phyloP scores from a whole-genome alignment of 345 rosid species.

The Adansonia digitata region DNA sequence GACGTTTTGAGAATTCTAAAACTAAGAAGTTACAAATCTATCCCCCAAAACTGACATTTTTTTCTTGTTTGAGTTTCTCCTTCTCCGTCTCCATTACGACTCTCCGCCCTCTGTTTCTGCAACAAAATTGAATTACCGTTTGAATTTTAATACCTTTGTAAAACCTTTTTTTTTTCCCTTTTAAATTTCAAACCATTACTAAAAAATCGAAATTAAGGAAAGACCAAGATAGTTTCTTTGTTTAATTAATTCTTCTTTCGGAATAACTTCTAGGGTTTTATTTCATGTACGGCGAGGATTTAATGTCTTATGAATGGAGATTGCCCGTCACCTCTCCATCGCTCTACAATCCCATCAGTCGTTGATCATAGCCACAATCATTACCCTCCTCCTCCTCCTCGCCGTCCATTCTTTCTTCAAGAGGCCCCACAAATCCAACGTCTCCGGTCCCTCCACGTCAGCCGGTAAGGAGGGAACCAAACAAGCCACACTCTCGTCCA shows the following conservation, averaged over 20 bases:
- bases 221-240: neutral
- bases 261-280: conserved; percentile 29
- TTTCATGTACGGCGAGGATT: conserved; percentile 38
- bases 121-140: neutral
- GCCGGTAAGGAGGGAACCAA: neutral
- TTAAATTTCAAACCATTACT: neutral
- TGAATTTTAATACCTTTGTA: neutral
- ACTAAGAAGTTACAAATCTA: neutral
- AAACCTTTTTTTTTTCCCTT: neutral
- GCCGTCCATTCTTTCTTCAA: conserved; percentile 35
- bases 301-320: conserved; percentile 67
- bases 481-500: neutral
- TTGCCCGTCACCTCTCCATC: conserved; percentile 30
- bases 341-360: conserved; percentile 25
- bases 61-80: conserved; percentile 3
- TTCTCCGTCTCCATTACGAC: conserved; percentile 11
- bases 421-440: conserved; percentile 26
- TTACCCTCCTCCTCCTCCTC: conserved; percentile 39
- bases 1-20: neutral
- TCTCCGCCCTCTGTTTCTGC: conserved; percentile 3
- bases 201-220: neutral
- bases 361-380: conserved; percentile 44
- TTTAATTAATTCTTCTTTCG: neutral
- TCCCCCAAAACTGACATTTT: neutral
- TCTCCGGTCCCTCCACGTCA: conserved; percentile 6